Evolutionary conservation across 148 eudicot species (phyloP), one percentile per base, ranked within the genome.

Genomic region (Dianthus caryophyllus): DNA sequence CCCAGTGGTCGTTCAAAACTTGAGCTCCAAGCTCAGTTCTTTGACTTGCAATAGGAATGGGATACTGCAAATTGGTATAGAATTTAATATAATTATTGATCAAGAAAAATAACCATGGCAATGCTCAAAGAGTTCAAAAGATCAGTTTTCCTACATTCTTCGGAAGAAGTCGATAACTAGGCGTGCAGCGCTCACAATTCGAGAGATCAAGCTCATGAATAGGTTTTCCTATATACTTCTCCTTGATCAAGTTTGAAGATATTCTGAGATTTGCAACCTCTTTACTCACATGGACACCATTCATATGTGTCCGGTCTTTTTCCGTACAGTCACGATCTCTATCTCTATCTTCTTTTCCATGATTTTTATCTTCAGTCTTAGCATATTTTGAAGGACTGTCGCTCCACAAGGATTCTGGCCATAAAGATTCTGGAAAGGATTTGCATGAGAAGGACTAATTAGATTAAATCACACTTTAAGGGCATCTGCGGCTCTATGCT

Each of bases 111-210:
- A n/a, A 8, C 38, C 56, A 68, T 74, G 16, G 10, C 16, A 62
- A 55, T 47, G 20, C 30, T 36, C 5, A n/a, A 12, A 30, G n/a
- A 24, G 11, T 18, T 36, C 30, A 22, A 27, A 33, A 59, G 10
- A 56, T 58, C 26, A 63, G 44, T 36, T 48, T 31, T 26, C 78
- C 21, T 79, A 94, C 99, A 85, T 88, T 96, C 33, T 85, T 88
- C n/a, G 99, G 99, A 70, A 95, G 87, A 71, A 88, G 96, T 55
- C 99, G 92, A 71, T 94, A 94, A 77, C 99, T 94, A 64, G 99
- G 97, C 62, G 98, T 81, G 81, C 98, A 94, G 30, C 88, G 83
- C 72, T 88, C 83, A 76, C 97, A 88, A 70, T 82, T 76, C 30
- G 97, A 86, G 58, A 90, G 97, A 75, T 94, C 98, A 68, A 94